These are phyloP conservation scores for Phytophthora syringae DNA, from an alignment of 352 stramenopile genomes.

Conservation along the genomic window DNA sequence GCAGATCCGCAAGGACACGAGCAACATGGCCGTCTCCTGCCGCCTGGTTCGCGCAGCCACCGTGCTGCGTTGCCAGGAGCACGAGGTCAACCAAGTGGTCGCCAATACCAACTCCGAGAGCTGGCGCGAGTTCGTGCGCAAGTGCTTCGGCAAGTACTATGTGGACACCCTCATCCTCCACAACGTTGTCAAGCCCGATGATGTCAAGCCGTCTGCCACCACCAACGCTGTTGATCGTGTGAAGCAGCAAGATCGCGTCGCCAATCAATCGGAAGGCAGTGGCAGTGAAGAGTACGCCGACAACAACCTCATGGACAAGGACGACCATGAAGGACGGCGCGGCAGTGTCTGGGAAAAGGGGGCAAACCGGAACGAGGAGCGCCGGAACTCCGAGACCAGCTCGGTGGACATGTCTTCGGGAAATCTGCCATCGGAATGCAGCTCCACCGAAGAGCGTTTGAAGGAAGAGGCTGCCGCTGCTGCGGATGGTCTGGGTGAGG, in stretches of 20 bases:
- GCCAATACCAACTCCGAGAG: slow-evolving; percentile 74
- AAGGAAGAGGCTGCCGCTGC: slow-evolving; percentile 37
- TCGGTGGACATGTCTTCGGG: slow-evolving; percentile 32
- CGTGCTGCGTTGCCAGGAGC: slow-evolving; percentile 74
- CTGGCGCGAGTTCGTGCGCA: slow-evolving; percentile 77
- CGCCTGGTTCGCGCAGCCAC: slow-evolving; percentile 71
- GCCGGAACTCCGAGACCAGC: slow-evolving; percentile 35
- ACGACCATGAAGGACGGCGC: slow-evolving; percentile 29
- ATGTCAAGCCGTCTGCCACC: slow-evolving; percentile 13
- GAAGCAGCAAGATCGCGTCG: slow-evolving; percentile 18
- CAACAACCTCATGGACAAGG: slow-evolving; percentile 34
- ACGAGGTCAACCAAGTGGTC: slow-evolving; percentile 79
- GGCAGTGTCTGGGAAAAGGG: slow-evolving; percentile 33
- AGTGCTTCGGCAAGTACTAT: slow-evolving; percentile 81
- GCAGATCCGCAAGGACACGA: slow-evolving; percentile 85
- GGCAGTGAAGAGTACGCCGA: slow-evolving; percentile 23
- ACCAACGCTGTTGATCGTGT: slow-evolving; percentile 7
- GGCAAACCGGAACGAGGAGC: slow-evolving; percentile 10
- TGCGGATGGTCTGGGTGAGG: slow-evolving; percentile 32
- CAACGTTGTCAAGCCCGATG: slow-evolving; percentile 42
- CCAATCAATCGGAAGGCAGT: slow-evolving; percentile 33
- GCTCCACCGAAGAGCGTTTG: slow-evolving; percentile 28
- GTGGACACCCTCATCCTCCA: slow-evolving; percentile 82
- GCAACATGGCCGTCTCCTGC: slow-evolving; percentile 71
- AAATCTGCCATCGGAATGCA: slow-evolving; percentile 28